phyloP scores from a whole-genome alignment of 2,329 filamentous ascomycete species.

The Sporothrix brasiliensis region DNA sequence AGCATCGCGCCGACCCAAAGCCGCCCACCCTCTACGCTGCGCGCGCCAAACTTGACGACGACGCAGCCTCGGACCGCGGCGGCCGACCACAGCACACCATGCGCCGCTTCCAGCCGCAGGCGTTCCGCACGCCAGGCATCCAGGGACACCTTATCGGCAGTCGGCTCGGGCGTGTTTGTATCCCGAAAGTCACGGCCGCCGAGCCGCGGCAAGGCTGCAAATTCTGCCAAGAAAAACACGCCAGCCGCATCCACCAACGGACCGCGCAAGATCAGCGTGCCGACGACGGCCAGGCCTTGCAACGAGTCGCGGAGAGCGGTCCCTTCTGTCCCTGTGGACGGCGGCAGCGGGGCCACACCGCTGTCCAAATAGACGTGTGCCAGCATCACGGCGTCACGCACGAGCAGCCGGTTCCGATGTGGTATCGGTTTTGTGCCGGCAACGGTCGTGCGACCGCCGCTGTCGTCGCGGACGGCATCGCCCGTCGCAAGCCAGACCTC shows the following conservation, averaged over 20 bases:
- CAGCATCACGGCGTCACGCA: constrained; percentile 84
- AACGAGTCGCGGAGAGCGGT: constrained; percentile 62
- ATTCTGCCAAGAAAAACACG: constrained; percentile 77
- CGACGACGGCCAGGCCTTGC: constrained; percentile 75
- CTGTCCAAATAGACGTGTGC: constrained; percentile 41
- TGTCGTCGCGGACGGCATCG: constrained; percentile 38
- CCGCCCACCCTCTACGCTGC: constrained; percentile 77
- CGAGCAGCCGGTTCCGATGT: constrained; percentile 61
- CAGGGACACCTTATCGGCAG: constrained; percentile 42
- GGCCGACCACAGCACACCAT: constrained; percentile 77
- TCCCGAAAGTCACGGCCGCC: constrained; percentile 77
- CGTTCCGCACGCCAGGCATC: constrained; percentile 60
- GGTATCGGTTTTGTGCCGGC: background rate
- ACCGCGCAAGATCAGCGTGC: constrained; percentile 82
- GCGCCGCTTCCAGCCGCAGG: constrained; percentile 59
- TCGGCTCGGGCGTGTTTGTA: constrained; percentile 47
- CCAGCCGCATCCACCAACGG: constrained; percentile 67
- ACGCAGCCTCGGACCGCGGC: constrained; percentile 80
- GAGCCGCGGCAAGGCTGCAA: constrained; percentile 75
- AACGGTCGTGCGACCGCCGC: constrained; percentile 31
- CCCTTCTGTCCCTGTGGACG: background rate
- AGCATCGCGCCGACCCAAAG: constrained; percentile 80
- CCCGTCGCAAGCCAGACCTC: constrained; percentile 67
- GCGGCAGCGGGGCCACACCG: background rate
- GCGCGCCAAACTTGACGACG: constrained; percentile 87